A percentile compares a stretch with the other conserved stretches of the same genome.
Evolutionary conservation across 495 filamentous ascomycete genomes (phyloP).

Genomic region (Chaetomium cochliodes): DNA sequence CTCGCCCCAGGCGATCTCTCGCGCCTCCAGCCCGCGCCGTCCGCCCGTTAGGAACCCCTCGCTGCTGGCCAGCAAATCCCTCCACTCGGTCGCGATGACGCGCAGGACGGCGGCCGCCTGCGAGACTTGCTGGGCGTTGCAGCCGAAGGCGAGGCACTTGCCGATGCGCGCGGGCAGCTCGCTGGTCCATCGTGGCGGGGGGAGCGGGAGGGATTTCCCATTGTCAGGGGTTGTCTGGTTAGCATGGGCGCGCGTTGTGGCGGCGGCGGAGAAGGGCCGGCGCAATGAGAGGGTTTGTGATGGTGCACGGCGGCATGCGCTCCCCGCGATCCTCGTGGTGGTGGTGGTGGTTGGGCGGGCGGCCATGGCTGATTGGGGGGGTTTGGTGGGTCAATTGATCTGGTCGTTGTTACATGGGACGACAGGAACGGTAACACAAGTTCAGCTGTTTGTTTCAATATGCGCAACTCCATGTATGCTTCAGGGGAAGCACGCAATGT

Average conservation of each 20-base stretch:
- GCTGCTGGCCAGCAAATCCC: conserved; percentile 68
- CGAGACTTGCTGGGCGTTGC: conserved; percentile 56
- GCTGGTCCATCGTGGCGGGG: conserved; percentile 67
- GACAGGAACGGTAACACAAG: neutral
- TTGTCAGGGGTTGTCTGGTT: conserved; percentile 10
- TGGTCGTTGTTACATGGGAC: neutral
- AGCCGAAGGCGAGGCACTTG: conserved; percentile 78
- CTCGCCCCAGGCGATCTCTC: conserved; percentile 85
- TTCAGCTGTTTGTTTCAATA: neutral
- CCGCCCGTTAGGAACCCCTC: conserved; percentile 77
- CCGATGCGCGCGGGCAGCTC: conserved; percentile 73
- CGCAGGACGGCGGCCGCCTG: conserved; percentile 62
- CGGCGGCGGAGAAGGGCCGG: conserved; percentile 1
- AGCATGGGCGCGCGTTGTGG: neutral
- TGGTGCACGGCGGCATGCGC: neutral
- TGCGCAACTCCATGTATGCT: neutral
- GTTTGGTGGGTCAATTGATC: neutral
- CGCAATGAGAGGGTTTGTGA: neutral
- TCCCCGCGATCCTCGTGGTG: neutral
- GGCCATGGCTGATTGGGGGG: neutral
- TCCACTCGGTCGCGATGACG: conserved; percentile 71
- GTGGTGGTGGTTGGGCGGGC: neutral
- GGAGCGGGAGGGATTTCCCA: conserved; percentile 23
- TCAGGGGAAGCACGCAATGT: neutral
- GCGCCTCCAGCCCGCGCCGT: conserved; percentile 64